phyloP scores from a whole-genome alignment of 2,329 filamentous ascomycete genomes.

The Epichloe aotearoae region DNA sequence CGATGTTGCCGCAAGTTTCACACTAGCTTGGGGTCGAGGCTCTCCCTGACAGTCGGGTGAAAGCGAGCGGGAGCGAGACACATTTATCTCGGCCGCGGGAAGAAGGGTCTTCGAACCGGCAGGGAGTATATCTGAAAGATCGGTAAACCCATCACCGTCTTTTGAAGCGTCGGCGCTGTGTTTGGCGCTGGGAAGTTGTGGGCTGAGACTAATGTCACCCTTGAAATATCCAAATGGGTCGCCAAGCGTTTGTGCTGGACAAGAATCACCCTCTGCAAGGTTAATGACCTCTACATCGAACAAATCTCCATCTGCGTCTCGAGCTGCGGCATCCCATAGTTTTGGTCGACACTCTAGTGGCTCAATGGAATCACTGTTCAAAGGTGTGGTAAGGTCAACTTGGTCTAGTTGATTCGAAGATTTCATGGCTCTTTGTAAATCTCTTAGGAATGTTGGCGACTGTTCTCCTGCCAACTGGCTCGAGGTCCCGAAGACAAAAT shows the following conservation, averaged over 20 bases:
- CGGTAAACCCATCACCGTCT: slow-evolving; percentile 11
- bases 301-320: slow-evolving; percentile 51
- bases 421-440: slow-evolving; percentile 48
- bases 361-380: slow-evolving; percentile 27
- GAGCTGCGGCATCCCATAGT: slow-evolving; percentile 59
- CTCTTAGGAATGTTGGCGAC: slow-evolving; percentile 50
- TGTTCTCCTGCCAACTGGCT: slow-evolving; percentile 68
- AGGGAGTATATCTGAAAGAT: slow-evolving; percentile 13
- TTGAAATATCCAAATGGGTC: slow-evolving; percentile 28
- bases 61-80: neutral
- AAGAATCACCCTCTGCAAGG: slow-evolving; percentile 31
- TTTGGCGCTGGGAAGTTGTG: neutral
- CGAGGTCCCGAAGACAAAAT: slow-evolving; percentile 75
- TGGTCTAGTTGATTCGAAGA: slow-evolving; percentile 36
- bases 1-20: neutral
- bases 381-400: slow-evolving; percentile 25
- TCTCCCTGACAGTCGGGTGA: neutral
- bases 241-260: slow-evolving; percentile 10
- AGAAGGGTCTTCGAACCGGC: neutral
- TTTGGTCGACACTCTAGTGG: slow-evolving; percentile 21
- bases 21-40: neutral
- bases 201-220: slow-evolving; percentile 4
- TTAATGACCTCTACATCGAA: slow-evolving; percentile 51
- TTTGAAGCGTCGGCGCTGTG: neutral
- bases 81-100: neutral